Evolutionary conservation across 805 yeast species (phyloP), one percentile per base, ranked within the genome.

Genomic region (Teunomyces atbi): DNA sequence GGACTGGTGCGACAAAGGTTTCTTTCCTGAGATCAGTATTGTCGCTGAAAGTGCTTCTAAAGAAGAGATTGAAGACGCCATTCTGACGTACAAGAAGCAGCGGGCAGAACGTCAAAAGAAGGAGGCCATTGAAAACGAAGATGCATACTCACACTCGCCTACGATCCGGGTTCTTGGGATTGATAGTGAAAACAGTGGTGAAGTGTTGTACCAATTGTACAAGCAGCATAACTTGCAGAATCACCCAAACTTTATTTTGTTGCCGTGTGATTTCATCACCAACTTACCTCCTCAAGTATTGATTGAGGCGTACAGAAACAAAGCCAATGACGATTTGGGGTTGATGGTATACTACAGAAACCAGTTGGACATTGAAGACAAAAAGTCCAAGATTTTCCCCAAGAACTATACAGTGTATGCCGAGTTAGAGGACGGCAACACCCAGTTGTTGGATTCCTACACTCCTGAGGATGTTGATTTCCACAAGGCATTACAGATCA

Each of bases 251-350:
- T 84, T 89, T 58, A 88, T 90, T n/a, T 65, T 94, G 27, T 68
- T 94, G 45, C 97, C 98, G 6, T 92, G 97, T 69, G 99, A 95
- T 64, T 88, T 94, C 61, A 74, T 95, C 45, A 90, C 98, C 2
- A 92, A 91, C 61, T 72, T 92, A 32, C 96, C 96, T 3, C 96
- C 98, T 8, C 92, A 88, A 58, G 84, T 85, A 15, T 74, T 94
- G 27, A 81, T 90, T 38, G 96, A 92, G 59, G 86, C 85, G 42
- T 91, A 84, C 63, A 75, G 97, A 58, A 83, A 83, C 53, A 82
- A 83, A 57, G 80, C 78, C 18, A 84, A 79, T 34, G 68, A 73
- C 23, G 89, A 87, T 51, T 65, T 86, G 39, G 94, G 95, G 6
- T 74, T 89, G 68, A 75, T 86, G 30, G 81, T 89, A n/a, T 82